Evolutionary conservation across 495 filamentous ascomycete species (phyloP).

Genomic region (Lophium mytilinum): DNA sequence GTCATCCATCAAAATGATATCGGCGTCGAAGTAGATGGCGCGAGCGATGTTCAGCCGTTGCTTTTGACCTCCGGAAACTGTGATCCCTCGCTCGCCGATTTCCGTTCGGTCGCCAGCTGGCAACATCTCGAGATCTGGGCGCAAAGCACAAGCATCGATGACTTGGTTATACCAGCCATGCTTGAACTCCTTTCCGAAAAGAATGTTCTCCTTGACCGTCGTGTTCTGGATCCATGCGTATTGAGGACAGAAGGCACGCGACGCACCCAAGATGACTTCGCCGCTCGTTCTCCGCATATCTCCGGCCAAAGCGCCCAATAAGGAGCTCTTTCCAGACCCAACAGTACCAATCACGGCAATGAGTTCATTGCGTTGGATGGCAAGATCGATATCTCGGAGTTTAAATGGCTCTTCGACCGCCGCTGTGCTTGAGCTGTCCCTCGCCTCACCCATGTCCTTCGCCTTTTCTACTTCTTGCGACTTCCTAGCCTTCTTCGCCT

Average conservation of each 20-base stretch:
- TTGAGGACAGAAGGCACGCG: slow-evolving; percentile 84
- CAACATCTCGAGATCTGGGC: slow-evolving; percentile 67
- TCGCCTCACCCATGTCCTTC: slow-evolving; percentile 26
- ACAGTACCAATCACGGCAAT: slow-evolving; percentile 87
- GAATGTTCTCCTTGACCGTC: slow-evolving; percentile 76
- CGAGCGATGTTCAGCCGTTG: slow-evolving; percentile 61
- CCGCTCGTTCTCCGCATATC: slow-evolving; percentile 85
- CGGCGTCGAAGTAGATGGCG: slow-evolving; percentile 47
- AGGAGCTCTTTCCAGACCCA: slow-evolving; percentile 84
- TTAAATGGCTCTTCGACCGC: slow-evolving; percentile 59
- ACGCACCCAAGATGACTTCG: slow-evolving; percentile 62
- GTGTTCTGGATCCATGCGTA: slow-evolving; percentile 97
- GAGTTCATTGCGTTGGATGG: slow-evolving; percentile 72
- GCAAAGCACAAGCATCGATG: slow-evolving; percentile 59
- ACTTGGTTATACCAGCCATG: slow-evolving; percentile 53
- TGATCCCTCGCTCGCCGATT: slow-evolving; percentile 74
- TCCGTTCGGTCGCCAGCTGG: slow-evolving; percentile 64
- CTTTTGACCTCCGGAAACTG: slow-evolving; percentile 77
- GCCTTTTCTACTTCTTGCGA: slow-evolving; percentile 35
- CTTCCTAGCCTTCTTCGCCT: slow-evolving; percentile 20
- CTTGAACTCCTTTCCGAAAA: slow-evolving; percentile 77
- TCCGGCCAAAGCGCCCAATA: slow-evolving; percentile 82
- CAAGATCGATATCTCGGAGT: slow-evolving; percentile 63
- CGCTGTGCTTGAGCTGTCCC: slow-evolving; percentile 47
- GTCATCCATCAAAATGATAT: slow-evolving; percentile 47